phyloP scores from a whole-genome alignment of 495 filamentous ascomycete genomes.

The Aspergillus ellipticus region DNA sequence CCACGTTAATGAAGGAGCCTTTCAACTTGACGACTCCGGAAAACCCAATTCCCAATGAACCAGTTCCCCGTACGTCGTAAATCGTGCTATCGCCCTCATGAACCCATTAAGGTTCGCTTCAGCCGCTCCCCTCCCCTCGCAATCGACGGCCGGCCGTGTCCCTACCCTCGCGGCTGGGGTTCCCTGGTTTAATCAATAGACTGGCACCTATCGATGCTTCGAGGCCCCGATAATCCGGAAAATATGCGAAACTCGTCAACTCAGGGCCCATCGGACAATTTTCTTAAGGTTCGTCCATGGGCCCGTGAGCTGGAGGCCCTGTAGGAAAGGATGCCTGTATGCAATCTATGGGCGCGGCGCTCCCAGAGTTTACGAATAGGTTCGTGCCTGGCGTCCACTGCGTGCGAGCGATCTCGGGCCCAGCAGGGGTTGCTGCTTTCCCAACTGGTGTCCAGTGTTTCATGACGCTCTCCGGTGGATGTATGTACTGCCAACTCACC shows the following conservation, averaged over 20 bases:
- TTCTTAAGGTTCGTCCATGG: conserved; percentile 8
- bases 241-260: conserved; percentile 18
- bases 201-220: conserved; percentile 9
- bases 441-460: conserved; percentile 7
- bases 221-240: conserved; percentile 20
- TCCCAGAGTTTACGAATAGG: conserved; percentile 6
- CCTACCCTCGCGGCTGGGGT: not conserved
- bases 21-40: not conserved
- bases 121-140: conserved; percentile 3
- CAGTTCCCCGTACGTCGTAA: not conserved
- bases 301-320: conserved; percentile 1
- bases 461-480: conserved; percentile 8
- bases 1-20: not conserved
- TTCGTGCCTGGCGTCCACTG: conserved; percentile 20
- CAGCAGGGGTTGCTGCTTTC: conserved; percentile 12
- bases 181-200: conserved; percentile 11
- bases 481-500: conserved; percentile 16
- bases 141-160: not conserved
- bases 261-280: conserved; percentile 13
- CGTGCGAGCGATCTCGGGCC: conserved; percentile 12
- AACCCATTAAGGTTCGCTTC: conserved; percentile 13
- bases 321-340: not conserved
- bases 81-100: not conserved
- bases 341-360: not conserved
- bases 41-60: not conserved